phyloP scores from a whole-genome alignment of 495 filamentous ascomycete species.

The Clohesyomyces aquaticus region DNA sequence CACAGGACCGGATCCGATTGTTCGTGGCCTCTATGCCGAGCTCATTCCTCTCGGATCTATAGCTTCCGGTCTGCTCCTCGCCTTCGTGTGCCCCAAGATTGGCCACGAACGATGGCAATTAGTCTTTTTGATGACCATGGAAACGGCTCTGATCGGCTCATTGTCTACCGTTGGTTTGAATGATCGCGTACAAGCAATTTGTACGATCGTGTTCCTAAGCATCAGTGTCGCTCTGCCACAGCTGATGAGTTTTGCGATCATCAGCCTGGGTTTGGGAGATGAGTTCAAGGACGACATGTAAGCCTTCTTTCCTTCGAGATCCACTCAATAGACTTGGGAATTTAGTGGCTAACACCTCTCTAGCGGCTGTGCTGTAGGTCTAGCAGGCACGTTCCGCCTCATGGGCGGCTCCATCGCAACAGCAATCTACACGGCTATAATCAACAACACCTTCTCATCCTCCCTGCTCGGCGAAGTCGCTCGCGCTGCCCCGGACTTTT shows the following conservation, averaged over 20 bases:
- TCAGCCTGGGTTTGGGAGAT: slow-evolving; percentile 34
- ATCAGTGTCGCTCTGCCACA: slow-evolving; percentile 26
- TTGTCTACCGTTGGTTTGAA: slow-evolving; percentile 28
- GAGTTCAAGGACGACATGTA: slow-evolving; percentile 37
- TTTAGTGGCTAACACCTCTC: background rate
- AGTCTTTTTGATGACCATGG: slow-evolving; percentile 30
- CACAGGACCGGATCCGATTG: slow-evolving; percentile 34
- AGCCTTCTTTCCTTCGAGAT: background rate
- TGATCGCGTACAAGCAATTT: slow-evolving; percentile 34
- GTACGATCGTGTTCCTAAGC: slow-evolving; percentile 27
- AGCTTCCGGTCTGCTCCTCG: slow-evolving; percentile 17
- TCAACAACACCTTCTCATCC: slow-evolving; percentile 25
- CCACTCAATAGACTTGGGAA: no score
- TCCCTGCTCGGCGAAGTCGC: slow-evolving; percentile 21
- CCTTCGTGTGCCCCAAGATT: slow-evolving; percentile 21
- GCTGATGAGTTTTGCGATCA: slow-evolving; percentile 36
- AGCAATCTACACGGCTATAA: slow-evolving; percentile 36
- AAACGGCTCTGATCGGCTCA: slow-evolving; percentile 37
- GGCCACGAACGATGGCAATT: slow-evolving; percentile 35
- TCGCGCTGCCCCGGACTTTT: background rate
- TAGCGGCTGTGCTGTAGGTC: slow-evolving; percentile 37
- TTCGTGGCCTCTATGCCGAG: slow-evolving; percentile 36
- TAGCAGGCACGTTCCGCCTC: slow-evolving; percentile 38
- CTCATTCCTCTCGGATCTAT: slow-evolving; percentile 36
- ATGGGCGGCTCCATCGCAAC: slow-evolving; percentile 36